Evolutionary conservation across 1,139 yeast genomes (phyloP).

Genomic region (Arxiozyma telluris): DNA sequence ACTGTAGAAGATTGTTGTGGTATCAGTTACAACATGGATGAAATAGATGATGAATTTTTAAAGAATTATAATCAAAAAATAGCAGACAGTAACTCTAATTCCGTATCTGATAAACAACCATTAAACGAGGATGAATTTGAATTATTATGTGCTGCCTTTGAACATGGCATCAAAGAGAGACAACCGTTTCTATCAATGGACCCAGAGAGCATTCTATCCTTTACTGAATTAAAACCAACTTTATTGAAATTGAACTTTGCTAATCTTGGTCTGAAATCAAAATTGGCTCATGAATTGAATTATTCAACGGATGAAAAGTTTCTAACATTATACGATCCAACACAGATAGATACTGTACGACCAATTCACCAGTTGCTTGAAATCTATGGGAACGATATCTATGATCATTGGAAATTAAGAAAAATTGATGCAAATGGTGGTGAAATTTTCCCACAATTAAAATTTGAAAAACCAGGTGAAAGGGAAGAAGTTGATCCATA

Average conservation of each 20-base stretch:
- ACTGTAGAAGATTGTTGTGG: constrained; percentile 93
- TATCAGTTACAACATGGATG: constrained; percentile 84
- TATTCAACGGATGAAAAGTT: constrained; percentile 14
- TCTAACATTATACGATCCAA: constrained; percentile 38
- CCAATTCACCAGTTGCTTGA: constrained; percentile 48
- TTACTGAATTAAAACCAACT: constrained; percentile 54
- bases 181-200: constrained; percentile 88
- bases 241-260: constrained; percentile 29
- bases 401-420: constrained; percentile 74
- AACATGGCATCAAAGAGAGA: constrained; percentile 60
- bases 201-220: constrained; percentile 64
- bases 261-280: constrained; percentile 19
- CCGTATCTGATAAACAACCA: constrained; percentile 10
- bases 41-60: constrained; percentile 66
- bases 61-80: not conserved
- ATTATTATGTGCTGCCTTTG: constrained; percentile 63
- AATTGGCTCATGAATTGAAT: constrained; percentile 22
- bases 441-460: constrained; percentile 62
- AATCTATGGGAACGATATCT: constrained; percentile 57
- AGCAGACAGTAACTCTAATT: constrained; percentile 34
- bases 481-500: constrained; percentile 94
- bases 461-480: constrained; percentile 81
- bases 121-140: constrained; percentile 84
- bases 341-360: constrained; percentile 33
- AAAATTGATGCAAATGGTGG: constrained; percentile 65